phyloP scores from a whole-genome alignment of 768 basidiomycete genomes.

The Tricholoma sp. region DNA sequence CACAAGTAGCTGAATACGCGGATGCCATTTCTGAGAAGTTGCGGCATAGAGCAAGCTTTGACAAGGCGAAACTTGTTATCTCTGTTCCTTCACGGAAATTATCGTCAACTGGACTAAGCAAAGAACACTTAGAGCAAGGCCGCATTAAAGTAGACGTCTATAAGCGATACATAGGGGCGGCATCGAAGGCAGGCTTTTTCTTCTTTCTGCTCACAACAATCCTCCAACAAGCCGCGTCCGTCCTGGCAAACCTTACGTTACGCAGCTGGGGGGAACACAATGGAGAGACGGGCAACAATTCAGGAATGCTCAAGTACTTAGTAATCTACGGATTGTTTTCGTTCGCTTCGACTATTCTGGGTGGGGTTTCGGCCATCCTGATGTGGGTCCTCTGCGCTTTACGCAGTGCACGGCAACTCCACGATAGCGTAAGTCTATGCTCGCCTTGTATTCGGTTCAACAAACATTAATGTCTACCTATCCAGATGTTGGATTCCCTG shows the following conservation, averaged over 20 bases:
- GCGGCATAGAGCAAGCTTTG: slow-evolving; percentile 50
- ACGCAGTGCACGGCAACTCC: slow-evolving; percentile 66
- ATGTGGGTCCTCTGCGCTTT: slow-evolving; percentile 78
- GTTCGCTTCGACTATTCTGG: slow-evolving; percentile 47
- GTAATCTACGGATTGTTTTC: slow-evolving; percentile 66
- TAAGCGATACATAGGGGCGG: slow-evolving; percentile 69
- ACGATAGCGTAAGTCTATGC: slow-evolving; percentile 56
- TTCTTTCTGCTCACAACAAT: slow-evolving; percentile 55
- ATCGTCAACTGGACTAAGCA: slow-evolving; percentile 43
- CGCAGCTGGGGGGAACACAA: slow-evolving; percentile 83
- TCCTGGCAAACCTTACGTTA: slow-evolving; percentile 62
- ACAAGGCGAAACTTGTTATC: slow-evolving; percentile 46
- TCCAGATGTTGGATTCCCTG: slow-evolving; percentile 72
- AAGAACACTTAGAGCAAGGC: slow-evolving; percentile 77
- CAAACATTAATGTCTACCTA: background rate
- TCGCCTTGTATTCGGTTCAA: background rate
- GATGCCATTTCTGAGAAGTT: slow-evolving; percentile 50
- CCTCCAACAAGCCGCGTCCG: slow-evolving; percentile 52
- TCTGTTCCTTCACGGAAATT: slow-evolving; percentile 33
- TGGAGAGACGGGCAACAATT: slow-evolving; percentile 48
- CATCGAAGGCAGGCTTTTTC: slow-evolving; percentile 66
- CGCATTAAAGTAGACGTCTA: slow-evolving; percentile 78
- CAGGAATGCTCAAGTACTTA: slow-evolving; percentile 54
- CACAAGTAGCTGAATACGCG: slow-evolving; percentile 20
- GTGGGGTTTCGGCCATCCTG: slow-evolving; percentile 52